Evolutionary conservation across 805 yeast genomes (phyloP), one percentile per base, ranked within the genome.

Genomic region (Wickerhamiella brachini): DNA sequence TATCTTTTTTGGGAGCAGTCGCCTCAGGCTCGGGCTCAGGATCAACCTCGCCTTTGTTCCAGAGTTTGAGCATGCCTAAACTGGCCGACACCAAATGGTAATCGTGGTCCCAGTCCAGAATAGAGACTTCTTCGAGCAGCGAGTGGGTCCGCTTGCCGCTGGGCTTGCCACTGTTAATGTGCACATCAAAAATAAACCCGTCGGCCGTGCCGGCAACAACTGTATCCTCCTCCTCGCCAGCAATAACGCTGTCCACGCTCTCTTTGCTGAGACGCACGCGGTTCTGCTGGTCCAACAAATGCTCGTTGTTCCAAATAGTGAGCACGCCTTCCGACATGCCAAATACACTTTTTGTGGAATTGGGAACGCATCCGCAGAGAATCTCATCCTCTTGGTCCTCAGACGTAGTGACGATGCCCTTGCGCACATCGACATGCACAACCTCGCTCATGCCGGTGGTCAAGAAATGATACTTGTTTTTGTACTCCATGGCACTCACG

Each of bases 351-450:
- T 78, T 74, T 18, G 78, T 80, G 50, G 81, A 85, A 47, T 74
- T 75, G 13, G 79, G 74, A 1, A 81, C 79, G 39, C 85, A 70
- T 59, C 86, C 82, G 51, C 88, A 74, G 44, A 90, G 67, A n/a
- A 90, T 68, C 62, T 90, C 98, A 61, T 90, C 97, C 57, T 84
- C 95, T 68, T 90, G 98, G 62, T 87, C 89, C 55, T 89, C 97
- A 38, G 89, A 80, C 41, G 75, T 74, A 2, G 76, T 67, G 1
- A 82, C 65, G 1, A 80, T 73, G 4, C 84, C 85, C 58, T 83
- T 85, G 47, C 96, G 70, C 3, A 83, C 72, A 64, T 90, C 97
- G 59, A 89, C 73, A 53, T 81, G 82, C 0, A 87, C 75, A 44
- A 90, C 68, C 0, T 89, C 83, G 3, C 95, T 85, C 10, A 90